A percentile compares a stretch with the other conserved stretches of the same genome.
These are phyloP conservation scores for Naganishia kalamii DNA, from an alignment of 768 basidiomycete species.

Conservation along the genomic window DNA sequence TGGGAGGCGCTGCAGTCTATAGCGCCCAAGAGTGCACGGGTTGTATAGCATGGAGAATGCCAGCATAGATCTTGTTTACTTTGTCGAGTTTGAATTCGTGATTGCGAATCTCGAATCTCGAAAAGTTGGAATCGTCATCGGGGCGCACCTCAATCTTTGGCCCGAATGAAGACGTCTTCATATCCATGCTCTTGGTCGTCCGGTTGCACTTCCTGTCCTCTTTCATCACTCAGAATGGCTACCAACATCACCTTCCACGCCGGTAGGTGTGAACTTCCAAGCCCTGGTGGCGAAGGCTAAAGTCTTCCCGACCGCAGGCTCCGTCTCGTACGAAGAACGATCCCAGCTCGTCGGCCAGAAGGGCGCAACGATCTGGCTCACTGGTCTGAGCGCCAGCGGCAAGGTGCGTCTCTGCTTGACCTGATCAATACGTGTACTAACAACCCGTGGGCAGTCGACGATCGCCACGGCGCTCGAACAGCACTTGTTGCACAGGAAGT, in stretches of 20 bases:
- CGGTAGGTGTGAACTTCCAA: slow-evolving; percentile 28
- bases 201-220: too few relatives aligned
- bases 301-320: slow-evolving; percentile 52
- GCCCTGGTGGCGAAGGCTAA: not conserved
- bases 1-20: not conserved
- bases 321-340: slow-evolving; percentile 66
- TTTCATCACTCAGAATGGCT: slow-evolving; percentile 34
- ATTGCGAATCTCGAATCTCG: too few relatives aligned
- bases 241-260: slow-evolving; percentile 51
- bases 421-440: not conserved
- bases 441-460: slow-evolving; percentile 62
- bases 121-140: not conserved
- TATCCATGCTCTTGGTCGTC: too few relatives aligned
- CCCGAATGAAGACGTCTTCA: too few relatives aligned
- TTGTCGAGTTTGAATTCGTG: slow-evolving; percentile 6
- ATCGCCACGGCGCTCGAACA: slow-evolving; percentile 96
- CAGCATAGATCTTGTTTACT: not conserved
- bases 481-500: slow-evolving; percentile 76
- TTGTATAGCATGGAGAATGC: not conserved
- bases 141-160: not conserved
- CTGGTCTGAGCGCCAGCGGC: slow-evolving; percentile 88
- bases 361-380: slow-evolving; percentile 92
- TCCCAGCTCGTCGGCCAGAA: slow-evolving; percentile 63
- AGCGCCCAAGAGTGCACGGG: not conserved
- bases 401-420: slow-evolving; percentile 57